A percentile compares a stretch with the other conserved stretches of the same genome.
Conservation (phyloP, 805 yeast species). For the Myxozyma neotropica region DNA sequence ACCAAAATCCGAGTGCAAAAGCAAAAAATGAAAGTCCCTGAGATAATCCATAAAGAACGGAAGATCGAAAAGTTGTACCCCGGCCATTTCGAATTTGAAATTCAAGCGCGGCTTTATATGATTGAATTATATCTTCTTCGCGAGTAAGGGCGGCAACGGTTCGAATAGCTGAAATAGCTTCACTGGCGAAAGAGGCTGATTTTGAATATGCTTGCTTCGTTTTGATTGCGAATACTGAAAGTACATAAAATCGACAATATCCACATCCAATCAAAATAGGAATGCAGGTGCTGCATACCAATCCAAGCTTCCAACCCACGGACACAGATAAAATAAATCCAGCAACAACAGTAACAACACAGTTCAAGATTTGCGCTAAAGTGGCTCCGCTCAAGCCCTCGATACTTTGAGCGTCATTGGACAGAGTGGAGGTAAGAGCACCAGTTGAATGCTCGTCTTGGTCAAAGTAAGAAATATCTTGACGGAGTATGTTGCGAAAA, state of each 20-base stretch:
- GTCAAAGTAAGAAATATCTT: conserved; percentile 40
- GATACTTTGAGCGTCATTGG: conserved; percentile 38
- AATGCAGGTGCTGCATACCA: conserved; percentile 46
- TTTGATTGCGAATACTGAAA: conserved; percentile 42
- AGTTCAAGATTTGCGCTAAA: conserved; percentile 39
- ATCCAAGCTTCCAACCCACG: conserved; percentile 47
- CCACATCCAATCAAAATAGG: conserved; percentile 45
- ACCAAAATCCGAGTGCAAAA: conserved; percentile 49
- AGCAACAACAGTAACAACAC: conserved; percentile 45
- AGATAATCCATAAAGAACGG: conserved; percentile 43
- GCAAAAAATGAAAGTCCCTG: conserved; percentile 48
- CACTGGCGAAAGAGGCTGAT: conserved; percentile 48
- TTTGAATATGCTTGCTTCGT: conserved; percentile 44
- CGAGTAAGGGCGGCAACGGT: conserved; percentile 49
- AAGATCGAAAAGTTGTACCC: conserved; percentile 33
- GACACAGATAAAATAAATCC: conserved; percentile 44
- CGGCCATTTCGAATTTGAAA: conserved; percentile 42
- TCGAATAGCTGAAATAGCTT: conserved; percentile 46
- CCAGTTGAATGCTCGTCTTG: conserved; percentile 38
- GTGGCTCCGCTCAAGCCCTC: conserved; percentile 41
- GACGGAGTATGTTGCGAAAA: conserved; percentile 37
- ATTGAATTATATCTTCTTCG: conserved; percentile 43
- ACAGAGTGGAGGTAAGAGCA: conserved; percentile 34
- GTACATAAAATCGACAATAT: conserved; percentile 44
- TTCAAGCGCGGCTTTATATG: conserved; percentile 34